phyloP scores from a whole-genome alignment of 345 rosid genomes.

The Citrus maxima region DNA sequence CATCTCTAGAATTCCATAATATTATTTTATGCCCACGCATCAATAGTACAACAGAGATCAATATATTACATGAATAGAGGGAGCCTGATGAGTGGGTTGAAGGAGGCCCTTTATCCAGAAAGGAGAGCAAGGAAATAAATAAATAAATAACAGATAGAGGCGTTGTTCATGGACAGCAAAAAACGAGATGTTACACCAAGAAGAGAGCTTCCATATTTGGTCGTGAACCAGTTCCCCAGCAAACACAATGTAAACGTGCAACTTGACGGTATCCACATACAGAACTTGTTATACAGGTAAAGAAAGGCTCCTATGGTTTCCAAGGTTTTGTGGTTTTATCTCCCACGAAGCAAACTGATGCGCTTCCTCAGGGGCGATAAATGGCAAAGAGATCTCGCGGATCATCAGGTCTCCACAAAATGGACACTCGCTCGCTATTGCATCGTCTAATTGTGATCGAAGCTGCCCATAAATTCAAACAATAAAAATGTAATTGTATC shows the following conservation, averaged over 20 bases:
- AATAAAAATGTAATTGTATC: constrained; percentile 6
- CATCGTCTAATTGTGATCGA: constrained; percentile 87
- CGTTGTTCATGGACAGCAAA: not conserved
- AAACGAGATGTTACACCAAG: not conserved
- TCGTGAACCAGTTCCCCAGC: not conserved
- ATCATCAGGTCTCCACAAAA: constrained; percentile 96
- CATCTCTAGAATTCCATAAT: too few relatives aligned
- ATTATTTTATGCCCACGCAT: too few relatives aligned
- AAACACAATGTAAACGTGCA: not conserved
- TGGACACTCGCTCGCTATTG: constrained; percentile 91
- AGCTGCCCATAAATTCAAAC: constrained; percentile 48
- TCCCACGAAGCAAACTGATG: constrained; percentile 77
- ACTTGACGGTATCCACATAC: not conserved
- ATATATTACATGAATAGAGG: not conserved
- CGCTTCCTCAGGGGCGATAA: constrained; percentile 68
- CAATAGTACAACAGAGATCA: not conserved
- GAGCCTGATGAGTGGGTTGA: not conserved
- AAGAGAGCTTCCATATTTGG: not conserved
- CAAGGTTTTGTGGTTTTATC: constrained; percentile 59
- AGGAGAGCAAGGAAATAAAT: too few relatives aligned
- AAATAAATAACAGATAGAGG: not conserved
- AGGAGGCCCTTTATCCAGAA: too few relatives aligned
- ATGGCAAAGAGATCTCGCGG: constrained; percentile 70
- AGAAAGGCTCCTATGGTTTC: constrained; percentile 60
- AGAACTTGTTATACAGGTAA: constrained; percentile 34